phyloP scores from a whole-genome alignment of 2,329 filamentous ascomycete genomes.

The Neofusicoccum umdonicola region DNA sequence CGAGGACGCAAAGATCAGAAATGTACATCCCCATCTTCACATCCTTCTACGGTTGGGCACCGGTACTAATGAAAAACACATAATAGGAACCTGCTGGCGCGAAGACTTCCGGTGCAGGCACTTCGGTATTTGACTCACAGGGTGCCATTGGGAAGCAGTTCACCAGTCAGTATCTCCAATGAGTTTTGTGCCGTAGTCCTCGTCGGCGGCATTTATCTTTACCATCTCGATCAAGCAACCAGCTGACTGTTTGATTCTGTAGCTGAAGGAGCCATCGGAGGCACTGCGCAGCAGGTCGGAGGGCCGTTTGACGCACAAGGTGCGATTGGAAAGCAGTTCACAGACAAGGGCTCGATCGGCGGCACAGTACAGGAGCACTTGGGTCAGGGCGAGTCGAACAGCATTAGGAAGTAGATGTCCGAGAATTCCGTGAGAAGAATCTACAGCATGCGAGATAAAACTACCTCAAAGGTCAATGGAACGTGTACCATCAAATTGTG shows the following conservation, averaged over 20 bases:
- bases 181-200: neutral
- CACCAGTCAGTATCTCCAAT: conserved; percentile 22
- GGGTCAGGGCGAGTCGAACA: conserved; percentile 7
- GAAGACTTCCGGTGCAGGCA: neutral
- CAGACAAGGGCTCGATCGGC: conserved; percentile 34
- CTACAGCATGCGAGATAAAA: neutral
- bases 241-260: neutral
- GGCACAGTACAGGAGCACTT: conserved; percentile 31
- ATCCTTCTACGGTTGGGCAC: neutral
- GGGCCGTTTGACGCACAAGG: conserved; percentile 37
- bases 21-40: conserved; percentile 13
- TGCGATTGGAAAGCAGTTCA: conserved; percentile 40
- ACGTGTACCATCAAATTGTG: too few species aligned
- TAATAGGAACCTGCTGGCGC: neutral
- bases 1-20: conserved; percentile 24
- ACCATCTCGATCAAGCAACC: neutral
- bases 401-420: neutral
- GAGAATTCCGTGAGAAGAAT: neutral
- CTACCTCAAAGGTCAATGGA: too few species aligned
- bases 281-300: conserved; percentile 36
- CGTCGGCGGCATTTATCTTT: neutral
- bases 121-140: conserved; percentile 27
- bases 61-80: too few species aligned
- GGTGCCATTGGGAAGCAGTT: conserved; percentile 37
- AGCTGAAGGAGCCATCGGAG: conserved; percentile 35